phyloP scores from a whole-genome alignment of 2,329 filamentous ascomycete species.

The Exophiala xenobiotica region DNA sequence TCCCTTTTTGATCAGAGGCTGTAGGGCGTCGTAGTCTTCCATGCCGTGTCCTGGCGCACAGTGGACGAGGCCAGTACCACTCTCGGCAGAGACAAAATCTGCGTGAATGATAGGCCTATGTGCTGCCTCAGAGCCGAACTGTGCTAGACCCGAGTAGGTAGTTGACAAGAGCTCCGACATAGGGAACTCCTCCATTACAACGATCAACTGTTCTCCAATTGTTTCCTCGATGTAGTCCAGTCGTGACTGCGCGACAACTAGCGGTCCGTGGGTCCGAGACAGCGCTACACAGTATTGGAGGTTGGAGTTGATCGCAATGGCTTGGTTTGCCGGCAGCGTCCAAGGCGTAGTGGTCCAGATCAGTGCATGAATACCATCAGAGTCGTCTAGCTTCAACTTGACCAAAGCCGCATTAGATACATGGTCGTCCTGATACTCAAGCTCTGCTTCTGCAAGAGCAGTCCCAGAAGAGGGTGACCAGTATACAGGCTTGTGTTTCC shows the following conservation, averaged over 20 bases:
- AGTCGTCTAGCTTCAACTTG: conserved; percentile 62
- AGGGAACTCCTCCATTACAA: conserved; percentile 49
- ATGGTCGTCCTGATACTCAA: conserved; percentile 64
- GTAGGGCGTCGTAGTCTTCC: conserved; percentile 84
- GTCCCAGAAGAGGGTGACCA: conserved; percentile 66
- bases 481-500: conserved; percentile 63
- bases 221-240: conserved; percentile 57
- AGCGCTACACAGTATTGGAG: conserved; percentile 71
- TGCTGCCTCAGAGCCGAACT: conserved; percentile 61
- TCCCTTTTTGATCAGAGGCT: conserved; percentile 23
- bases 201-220: conserved; percentile 46
- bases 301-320: conserved; percentile 76
- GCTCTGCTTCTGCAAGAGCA: conserved; percentile 63
- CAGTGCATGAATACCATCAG: conserved; percentile 65
- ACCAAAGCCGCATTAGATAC: conserved; percentile 64
- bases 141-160: conserved; percentile 65
- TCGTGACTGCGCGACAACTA: conserved; percentile 71
- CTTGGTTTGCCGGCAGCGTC: conserved; percentile 91
- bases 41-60: conserved; percentile 92
- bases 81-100: conserved; percentile 82
- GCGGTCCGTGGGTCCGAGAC: conserved; percentile 54
- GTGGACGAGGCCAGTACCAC: conserved; percentile 95
- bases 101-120: conserved; percentile 74
- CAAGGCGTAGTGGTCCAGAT: conserved; percentile 99
- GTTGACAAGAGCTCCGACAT: conserved; percentile 64